Percentiles rank a stretch among this genome's conserved stretches.
These are phyloP conservation scores for Xylaria sp. DNA, from an alignment of 495 filamentous ascomycete species.

Conservation along the genomic window DNA sequence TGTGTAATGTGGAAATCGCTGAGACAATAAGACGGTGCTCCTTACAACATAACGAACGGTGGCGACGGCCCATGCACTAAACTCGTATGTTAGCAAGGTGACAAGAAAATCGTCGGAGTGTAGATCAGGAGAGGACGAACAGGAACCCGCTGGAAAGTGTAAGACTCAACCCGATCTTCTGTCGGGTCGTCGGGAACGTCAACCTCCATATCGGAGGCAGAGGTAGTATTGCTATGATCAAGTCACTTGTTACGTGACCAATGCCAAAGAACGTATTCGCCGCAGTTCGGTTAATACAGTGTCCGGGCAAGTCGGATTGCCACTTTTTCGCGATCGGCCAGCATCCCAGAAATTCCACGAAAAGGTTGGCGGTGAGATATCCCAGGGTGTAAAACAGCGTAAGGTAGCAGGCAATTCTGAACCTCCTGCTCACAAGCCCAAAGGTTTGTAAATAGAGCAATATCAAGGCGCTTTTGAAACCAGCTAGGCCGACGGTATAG, in stretches of 20 bases:
- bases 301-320: slow-evolving; percentile 40
- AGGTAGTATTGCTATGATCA: slow-evolving; percentile 43
- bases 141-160: slow-evolving; percentile 39
- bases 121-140: slow-evolving; percentile 27
- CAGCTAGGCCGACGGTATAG: slow-evolving; percentile 46
- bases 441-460: slow-evolving; percentile 51
- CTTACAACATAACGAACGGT: slow-evolving; percentile 41
- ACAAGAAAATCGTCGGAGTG: background rate
- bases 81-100: slow-evolving; percentile 11
- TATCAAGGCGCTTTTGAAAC: slow-evolving; percentile 50
- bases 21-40: background rate
- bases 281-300: slow-evolving; percentile 46
- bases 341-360: slow-evolving; percentile 50
- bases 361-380: slow-evolving; percentile 50
- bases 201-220: slow-evolving; percentile 40
- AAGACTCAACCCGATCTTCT: slow-evolving; percentile 43
- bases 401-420: slow-evolving; percentile 47
- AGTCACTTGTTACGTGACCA: slow-evolving; percentile 38
- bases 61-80: slow-evolving; percentile 48
- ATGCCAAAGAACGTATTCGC: slow-evolving; percentile 40
- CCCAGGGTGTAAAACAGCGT: slow-evolving; percentile 50
- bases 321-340: slow-evolving; percentile 48
- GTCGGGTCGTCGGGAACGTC: slow-evolving; percentile 34
- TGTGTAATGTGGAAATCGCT: background rate
- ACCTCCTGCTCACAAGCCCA: slow-evolving; percentile 40